These are phyloP conservation scores for Knoxdaviesia capensis DNA, from an alignment of 2,329 filamentous ascomycete genomes.

Conservation along the genomic window DNA sequence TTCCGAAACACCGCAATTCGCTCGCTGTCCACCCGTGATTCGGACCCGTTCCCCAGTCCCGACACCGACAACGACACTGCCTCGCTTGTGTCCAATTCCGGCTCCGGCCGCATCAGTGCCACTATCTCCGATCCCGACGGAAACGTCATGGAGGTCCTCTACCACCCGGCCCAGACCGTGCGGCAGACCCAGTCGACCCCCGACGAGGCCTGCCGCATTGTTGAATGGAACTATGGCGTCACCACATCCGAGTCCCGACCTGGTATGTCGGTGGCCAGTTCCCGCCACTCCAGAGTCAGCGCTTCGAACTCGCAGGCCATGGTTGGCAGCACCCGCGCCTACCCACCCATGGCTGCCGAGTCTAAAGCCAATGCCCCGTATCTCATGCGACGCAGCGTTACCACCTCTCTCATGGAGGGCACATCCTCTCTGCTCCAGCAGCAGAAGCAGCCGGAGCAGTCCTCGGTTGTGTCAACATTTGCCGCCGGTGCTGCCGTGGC, in stretches of 20 bases:
- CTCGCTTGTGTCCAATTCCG: no score
- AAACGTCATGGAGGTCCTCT: constrained; percentile 66
- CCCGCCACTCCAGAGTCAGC: not conserved
- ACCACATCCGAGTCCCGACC: constrained; percentile 9
- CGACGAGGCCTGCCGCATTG: constrained; percentile 21
- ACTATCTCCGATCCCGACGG: constrained; percentile 62
- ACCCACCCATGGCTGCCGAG: no score
- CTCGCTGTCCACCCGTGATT: no score
- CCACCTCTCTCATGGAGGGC: no score
- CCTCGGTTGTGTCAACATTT: no score
- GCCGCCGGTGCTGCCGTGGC: constrained; percentile 3
- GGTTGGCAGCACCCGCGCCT: no score
- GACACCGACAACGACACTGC: no score
- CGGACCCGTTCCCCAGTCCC: no score
- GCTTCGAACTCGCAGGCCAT: not conserved
- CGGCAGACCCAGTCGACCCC: constrained; percentile 13
- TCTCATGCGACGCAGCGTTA: no score
- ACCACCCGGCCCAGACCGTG: constrained; percentile 17
- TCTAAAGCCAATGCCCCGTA: no score
- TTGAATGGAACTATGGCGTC: constrained; percentile 28
- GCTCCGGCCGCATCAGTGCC: constrained; percentile 13
- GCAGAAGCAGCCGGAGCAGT: no score
- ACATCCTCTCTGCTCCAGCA: no score
- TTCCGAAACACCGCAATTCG: not conserved
- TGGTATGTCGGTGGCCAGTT: not conserved